A percentile compares a stretch with the other conserved stretches of the same genome.
These are phyloP conservation scores for Phytopythium cucurbitacearum DNA, from an alignment of 352 stramenopile species.

Conservation along the genomic window DNA sequence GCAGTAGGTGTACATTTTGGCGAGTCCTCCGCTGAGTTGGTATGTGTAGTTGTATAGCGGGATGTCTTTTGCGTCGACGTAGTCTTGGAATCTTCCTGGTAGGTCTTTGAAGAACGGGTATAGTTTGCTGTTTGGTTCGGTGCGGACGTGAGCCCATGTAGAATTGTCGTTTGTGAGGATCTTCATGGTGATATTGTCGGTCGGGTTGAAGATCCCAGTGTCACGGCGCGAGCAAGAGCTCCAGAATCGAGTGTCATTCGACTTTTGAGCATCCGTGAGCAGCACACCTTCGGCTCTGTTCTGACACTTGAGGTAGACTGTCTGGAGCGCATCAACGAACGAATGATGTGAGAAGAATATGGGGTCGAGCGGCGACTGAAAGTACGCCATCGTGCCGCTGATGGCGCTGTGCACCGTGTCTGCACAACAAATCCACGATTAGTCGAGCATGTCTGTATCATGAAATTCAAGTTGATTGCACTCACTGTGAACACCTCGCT, in stretches of 20 bases:
- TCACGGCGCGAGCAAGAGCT: conserved; percentile 19
- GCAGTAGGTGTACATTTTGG: conserved; percentile 53
- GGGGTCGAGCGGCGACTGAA: conserved; percentile 42
- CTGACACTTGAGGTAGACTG: conserved; percentile 59
- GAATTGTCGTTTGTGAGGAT: conserved; percentile 7
- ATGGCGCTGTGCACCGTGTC: conserved; percentile 42
- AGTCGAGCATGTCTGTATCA: not conserved
- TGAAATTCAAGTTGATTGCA: conserved; percentile 8
- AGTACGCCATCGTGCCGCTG: conserved; percentile 36
- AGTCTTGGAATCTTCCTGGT: conserved; percentile 30
- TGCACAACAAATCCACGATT: conserved; percentile 7
- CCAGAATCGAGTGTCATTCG: conserved; percentile 29
- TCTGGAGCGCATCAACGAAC: conserved; percentile 36
- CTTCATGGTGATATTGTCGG: conserved; percentile 27
- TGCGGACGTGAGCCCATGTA: conserved; percentile 32
- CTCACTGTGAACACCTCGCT: conserved; percentile 44
- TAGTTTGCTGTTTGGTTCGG: conserved; percentile 29
- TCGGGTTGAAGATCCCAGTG: conserved; percentile 10
- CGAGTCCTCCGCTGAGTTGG: conserved; percentile 31
- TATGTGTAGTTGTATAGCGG: conserved; percentile 63
- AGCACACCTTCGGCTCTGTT: conserved; percentile 18
- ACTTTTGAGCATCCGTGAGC: conserved; percentile 20
- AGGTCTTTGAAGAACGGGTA: conserved; percentile 69
- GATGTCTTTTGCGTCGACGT: conserved; percentile 46
- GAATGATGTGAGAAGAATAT: conserved; percentile 56